Conservation (phyloP, 306 rosid genomes). For the Dalbergia cultrata region DNA sequence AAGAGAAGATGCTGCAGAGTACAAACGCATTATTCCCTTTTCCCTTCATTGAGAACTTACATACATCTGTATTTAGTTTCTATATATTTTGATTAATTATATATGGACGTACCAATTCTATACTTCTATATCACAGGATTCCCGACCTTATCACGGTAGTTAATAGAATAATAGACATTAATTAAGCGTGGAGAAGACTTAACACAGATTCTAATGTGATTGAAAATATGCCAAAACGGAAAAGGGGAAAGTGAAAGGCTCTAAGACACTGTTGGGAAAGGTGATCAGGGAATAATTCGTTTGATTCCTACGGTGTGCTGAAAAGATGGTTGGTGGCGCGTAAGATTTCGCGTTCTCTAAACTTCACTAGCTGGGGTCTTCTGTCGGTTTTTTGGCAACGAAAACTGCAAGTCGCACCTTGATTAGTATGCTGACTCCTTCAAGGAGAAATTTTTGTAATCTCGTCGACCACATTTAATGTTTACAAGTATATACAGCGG, state of each 20-base stretch:
- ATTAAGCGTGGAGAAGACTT: not conserved
- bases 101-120: not conserved
- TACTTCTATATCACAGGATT: too few species aligned
- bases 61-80: not conserved
- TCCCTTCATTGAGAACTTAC: not conserved
- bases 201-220: not conserved
- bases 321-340: conserved; percentile 35
- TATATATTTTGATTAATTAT: not conserved
- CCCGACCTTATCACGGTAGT: not conserved
- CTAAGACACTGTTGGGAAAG: not conserved
- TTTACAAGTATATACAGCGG: too few species aligned
- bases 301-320: not conserved
- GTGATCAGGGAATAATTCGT: not conserved
- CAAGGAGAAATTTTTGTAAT: conserved; percentile 1
- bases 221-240: not conserved
- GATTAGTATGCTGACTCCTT: conserved; percentile 13
- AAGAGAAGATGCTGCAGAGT: not conserved
- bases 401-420: conserved; percentile 43
- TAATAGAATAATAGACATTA: not conserved
- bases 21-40: not conserved
- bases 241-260: not conserved
- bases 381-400: conserved; percentile 52
- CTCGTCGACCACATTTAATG: too few species aligned
- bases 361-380: conserved; percentile 1
- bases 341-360: conserved; percentile 39